Base-by-base conservation (phyloP, 2,329 filamentous ascomycete genomes). In the Penicillium freii region DNA sequence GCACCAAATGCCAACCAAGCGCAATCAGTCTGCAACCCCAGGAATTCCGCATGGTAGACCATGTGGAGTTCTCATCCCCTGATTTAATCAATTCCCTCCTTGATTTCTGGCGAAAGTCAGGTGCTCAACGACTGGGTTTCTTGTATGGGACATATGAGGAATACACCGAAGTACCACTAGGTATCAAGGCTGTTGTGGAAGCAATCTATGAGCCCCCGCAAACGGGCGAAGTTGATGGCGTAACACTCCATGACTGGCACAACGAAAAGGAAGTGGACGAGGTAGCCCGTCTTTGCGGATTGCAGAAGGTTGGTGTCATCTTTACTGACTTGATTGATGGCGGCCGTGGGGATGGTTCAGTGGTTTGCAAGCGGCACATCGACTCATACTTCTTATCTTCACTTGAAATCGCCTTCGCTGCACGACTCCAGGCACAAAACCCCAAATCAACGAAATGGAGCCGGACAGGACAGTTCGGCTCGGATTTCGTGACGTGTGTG, bases 201-300 rank as follows among this genome's bases (percentile, higher is more conserved):
- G 93, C 92, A 40, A 96, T 99, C 63, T 99, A 97, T 68, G 94
- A 99, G 72, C 91, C 92, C 5, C 94, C 94, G 2, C 94, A 99
- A 71, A 79, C 93, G 36, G 87, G 92, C 66, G 94, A 99, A 75
- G 71, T 87, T 15, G 94, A 99, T 69, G 94, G 94, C 1, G 85
- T 97, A 46, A 92, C 92, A 0, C 78, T 96, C 56, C 86, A 87
- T 50, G 83, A 91, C 0, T 97, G 93, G 91, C 85, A 89, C 33
- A 91, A 92, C 58, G 91, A 96, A 76, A 82, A 87, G 57, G 88
- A 91, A 8, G 81, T 97, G 31, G 89, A 96, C 58, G 84, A 89
- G 53, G 80, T 97, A 7, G 94, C 94, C 27, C 84, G 82, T 60
- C 77, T 90, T 50, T 97, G 93, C 71, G 93, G 92, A 2, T 79